phyloP scores from a whole-genome alignment of 768 basidiomycete species.

The Coprinopsis sp. region DNA sequence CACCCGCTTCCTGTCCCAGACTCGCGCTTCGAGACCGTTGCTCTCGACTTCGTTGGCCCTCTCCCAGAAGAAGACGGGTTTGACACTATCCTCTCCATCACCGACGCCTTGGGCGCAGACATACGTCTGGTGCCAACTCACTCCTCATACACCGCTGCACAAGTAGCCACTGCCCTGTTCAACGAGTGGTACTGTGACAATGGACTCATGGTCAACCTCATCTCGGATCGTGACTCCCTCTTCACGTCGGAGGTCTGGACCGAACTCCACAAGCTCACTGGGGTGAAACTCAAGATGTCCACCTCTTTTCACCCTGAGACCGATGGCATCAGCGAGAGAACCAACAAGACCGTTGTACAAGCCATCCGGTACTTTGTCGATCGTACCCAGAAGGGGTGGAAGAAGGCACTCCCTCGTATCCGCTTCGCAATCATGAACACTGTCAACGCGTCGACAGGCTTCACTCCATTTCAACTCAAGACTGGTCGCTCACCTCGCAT shows the following conservation, averaged over 20 bases:
- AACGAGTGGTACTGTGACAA: slow-evolving; percentile 27
- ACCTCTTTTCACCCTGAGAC: slow-evolving; percentile 36
- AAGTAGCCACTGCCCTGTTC: slow-evolving; percentile 16
- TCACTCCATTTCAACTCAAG: slow-evolving; percentile 28
- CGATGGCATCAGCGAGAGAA: slow-evolving; percentile 30
- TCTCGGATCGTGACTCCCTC: slow-evolving; percentile 28
- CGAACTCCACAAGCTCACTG: slow-evolving; percentile 21
- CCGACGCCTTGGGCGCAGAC: slow-evolving; percentile 6
- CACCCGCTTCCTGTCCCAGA: slow-evolving; percentile 24
- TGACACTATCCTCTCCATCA: slow-evolving; percentile 15
- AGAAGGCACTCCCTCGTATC: slow-evolving; percentile 17
- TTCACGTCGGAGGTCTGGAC: slow-evolving; percentile 28
- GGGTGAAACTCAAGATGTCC: slow-evolving; percentile 28
- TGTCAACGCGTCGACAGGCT: slow-evolving; percentile 27
- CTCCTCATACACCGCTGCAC: not conserved
- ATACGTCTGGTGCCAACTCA: slow-evolving; percentile 9
- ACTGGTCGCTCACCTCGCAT: slow-evolving; percentile 19
- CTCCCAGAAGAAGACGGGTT: slow-evolving; percentile 27
- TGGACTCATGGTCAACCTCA: slow-evolving; percentile 24
- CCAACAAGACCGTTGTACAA: slow-evolving; percentile 32
- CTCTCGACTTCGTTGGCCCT: slow-evolving; percentile 33
- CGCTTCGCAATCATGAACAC: slow-evolving; percentile 33
- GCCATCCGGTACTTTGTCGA: slow-evolving; percentile 23
- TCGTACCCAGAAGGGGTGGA: slow-evolving; percentile 30
- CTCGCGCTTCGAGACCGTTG: slow-evolving; percentile 15